Percentiles rank a stretch among this genome's conserved stretches.
phyloP scores from a whole-genome alignment of 805 yeast genomes.

The Candida insectorum region DNA sequence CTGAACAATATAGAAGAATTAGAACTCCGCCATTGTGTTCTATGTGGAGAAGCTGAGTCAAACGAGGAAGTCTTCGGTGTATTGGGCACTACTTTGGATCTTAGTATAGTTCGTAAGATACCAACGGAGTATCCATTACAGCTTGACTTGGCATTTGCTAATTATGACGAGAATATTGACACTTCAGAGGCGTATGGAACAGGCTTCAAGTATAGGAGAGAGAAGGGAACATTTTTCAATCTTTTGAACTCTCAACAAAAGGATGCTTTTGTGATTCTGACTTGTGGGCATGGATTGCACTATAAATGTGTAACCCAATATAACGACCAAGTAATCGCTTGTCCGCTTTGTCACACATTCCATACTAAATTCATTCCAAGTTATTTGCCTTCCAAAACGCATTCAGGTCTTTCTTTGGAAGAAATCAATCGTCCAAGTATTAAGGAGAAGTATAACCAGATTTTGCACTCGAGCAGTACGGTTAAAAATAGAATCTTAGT shows the following conservation, averaged over 20 bases:
- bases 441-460: slow-evolving; percentile 17
- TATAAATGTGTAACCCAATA: slow-evolving; percentile 31
- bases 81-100: slow-evolving; percentile 47
- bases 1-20: no score
- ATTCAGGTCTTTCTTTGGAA: slow-evolving; percentile 13
- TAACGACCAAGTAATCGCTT: no score
- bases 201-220: slow-evolving; percentile 13
- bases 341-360: slow-evolving; percentile 50
- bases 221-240: slow-evolving; percentile 3
- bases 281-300: slow-evolving; percentile 57
- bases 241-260: slow-evolving; percentile 8
- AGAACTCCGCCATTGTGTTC: slow-evolving; percentile 45
- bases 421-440: slow-evolving; percentile 10
- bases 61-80: slow-evolving; percentile 51
- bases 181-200: slow-evolving; percentile 14
- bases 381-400: slow-evolving; percentile 24
- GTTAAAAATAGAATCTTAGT: slow-evolving; percentile 25
- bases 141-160: slow-evolving; percentile 21
- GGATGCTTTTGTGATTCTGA: slow-evolving; percentile 29
- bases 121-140: slow-evolving; percentile 21
- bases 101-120: slow-evolving; percentile 50
- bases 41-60: slow-evolving; percentile 55
- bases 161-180: slow-evolving; percentile 13
- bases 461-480: slow-evolving; percentile 18
- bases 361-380: slow-evolving; percentile 46